Evolutionary conservation across 176 grass and related monocot genomes (phyloP).

Genomic region (Oryza glumipatula): DNA sequence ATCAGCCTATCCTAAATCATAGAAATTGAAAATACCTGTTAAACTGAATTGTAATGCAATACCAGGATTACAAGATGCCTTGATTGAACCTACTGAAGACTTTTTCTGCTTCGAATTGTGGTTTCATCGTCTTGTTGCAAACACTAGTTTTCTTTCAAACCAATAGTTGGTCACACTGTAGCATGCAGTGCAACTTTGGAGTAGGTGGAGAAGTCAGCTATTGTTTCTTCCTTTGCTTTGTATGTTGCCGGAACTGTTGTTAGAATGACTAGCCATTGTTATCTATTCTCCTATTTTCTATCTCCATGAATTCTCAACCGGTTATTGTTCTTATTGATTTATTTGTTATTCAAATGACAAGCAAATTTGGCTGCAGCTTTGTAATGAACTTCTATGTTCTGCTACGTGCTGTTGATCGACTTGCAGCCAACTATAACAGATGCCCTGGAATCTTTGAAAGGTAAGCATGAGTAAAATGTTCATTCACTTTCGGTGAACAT

Average conservation of each 20-base stretch:
- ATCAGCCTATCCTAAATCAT: conserved; percentile 12
- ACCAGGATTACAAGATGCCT: background rate
- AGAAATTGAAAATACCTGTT: background rate
- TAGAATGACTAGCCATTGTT: conserved; percentile 14
- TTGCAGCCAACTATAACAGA: conserved; percentile 73
- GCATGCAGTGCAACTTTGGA: background rate
- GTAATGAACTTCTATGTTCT: conserved; percentile 84
- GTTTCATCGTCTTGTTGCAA: background rate
- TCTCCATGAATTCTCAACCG: background rate
- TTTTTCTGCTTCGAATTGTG: background rate
- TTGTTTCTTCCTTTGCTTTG: background rate
- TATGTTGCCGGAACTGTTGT: conserved; percentile 11
- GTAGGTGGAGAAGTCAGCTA: background rate
- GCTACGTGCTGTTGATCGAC: conserved; percentile 72
- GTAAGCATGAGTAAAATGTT: conserved; percentile 47
- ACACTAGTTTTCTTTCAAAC: background rate
- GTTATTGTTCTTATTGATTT: background rate
- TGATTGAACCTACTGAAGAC: background rate
- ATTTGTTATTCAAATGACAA: background rate
- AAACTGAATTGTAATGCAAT: conserved; percentile 10
- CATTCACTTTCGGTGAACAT: conserved; percentile 47
- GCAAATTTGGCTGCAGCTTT: conserved; percentile 56
- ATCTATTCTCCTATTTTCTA: conserved; percentile 5
- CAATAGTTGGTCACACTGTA: background rate
- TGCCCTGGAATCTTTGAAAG: conserved; percentile 80